Evolutionary conservation across 2,329 filamentous ascomycete species (phyloP).

Genomic region (Epichloe festucae): DNA sequence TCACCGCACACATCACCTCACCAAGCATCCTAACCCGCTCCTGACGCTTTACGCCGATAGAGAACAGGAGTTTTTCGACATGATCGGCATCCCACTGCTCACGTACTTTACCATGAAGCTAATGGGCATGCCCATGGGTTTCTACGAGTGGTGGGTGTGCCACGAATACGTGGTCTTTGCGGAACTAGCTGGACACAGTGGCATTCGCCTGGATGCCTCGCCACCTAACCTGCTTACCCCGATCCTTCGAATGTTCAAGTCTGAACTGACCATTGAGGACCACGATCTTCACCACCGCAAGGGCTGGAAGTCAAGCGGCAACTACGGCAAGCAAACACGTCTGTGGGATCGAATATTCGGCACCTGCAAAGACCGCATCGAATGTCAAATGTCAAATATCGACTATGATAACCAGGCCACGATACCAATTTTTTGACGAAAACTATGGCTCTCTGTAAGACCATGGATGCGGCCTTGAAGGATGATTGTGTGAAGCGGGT

Average conservation of each 20-base stretch:
- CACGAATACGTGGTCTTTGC: constrained; percentile 6
- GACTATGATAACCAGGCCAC: too few species aligned
- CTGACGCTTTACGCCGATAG: constrained; percentile 3
- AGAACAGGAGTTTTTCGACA: constrained; percentile 5
- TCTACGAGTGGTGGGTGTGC: constrained; percentile 7
- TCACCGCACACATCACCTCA: constrained; percentile 6
- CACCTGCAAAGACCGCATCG: constrained; percentile 3
- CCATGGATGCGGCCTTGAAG: too few species aligned
- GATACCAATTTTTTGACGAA: too few species aligned
- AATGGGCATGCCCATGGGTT: constrained; percentile 5
- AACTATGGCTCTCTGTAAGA: too few species aligned
- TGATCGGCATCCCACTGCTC: constrained; percentile 3
- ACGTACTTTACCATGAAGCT: constrained; percentile 6
- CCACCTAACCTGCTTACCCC: constrained; percentile 2
- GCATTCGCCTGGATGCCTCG: neutral
- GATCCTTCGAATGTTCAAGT: neutral
- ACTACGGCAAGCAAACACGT: constrained; percentile 6
- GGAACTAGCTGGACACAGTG: constrained; percentile 5
- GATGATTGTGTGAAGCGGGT: too few species aligned
- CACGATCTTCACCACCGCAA: constrained; percentile 6
- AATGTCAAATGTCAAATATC: neutral
- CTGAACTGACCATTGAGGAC: constrained; percentile 5
- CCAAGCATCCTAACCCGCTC: constrained; percentile 6
- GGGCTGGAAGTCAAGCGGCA: constrained; percentile 5
- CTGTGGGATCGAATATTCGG: constrained; percentile 6